Base-by-base conservation (phyloP, 2,329 filamentous ascomycete genomes). In the Venturia carpophila region DNA sequence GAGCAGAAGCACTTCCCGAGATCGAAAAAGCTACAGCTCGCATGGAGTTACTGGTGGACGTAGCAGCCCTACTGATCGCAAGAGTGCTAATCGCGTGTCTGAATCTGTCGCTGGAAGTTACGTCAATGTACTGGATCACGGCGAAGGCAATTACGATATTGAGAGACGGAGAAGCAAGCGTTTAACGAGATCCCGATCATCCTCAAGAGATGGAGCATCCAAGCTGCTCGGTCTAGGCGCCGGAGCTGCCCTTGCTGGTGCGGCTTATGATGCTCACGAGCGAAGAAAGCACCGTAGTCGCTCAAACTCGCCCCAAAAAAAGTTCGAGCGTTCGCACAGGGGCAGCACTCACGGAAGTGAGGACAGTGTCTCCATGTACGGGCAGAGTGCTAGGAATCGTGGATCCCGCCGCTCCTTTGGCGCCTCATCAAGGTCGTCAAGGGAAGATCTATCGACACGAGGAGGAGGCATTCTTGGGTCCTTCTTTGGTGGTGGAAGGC, bases 391-490 rank as follows among this genome's bases (percentile, higher is more conserved):
- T 24, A 58, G 34, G 19, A 24, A 30, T 61, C 55, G 64, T 15
- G 64, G 64, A n/a, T 62, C 60, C 42, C 41, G 58, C 21, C 34
- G 43, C 11, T 66, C 64, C 10, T 37, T 62, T 7, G 45, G 45
- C 19, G 30, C 52, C 27, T 58, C 52, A 34, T 66, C 64, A 43
- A 63, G 47, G n/a, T 60, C 47, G 10, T 66, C 64, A 13, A 24
- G 47, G 9, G 64, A 62, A 41, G 60, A 63, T 63, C 34, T 62
- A 11, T 24, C 60, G 30, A 72, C 34, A 19, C 80, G 82, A 67
- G 83, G 86, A 47, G 27, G 52, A 3, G 52, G 52, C 13, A 80
- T 85, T 64, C 77, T 91, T 55, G 77, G 77, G 65, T 71, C 3
- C 74, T 73, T 90, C 71, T 70, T 72, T 43, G 70, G 73, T 17